These are phyloP conservation scores for Aspergillus chevalieri DNA, from an alignment of 2,329 filamentous ascomycete species.

Conservation along the genomic window DNA sequence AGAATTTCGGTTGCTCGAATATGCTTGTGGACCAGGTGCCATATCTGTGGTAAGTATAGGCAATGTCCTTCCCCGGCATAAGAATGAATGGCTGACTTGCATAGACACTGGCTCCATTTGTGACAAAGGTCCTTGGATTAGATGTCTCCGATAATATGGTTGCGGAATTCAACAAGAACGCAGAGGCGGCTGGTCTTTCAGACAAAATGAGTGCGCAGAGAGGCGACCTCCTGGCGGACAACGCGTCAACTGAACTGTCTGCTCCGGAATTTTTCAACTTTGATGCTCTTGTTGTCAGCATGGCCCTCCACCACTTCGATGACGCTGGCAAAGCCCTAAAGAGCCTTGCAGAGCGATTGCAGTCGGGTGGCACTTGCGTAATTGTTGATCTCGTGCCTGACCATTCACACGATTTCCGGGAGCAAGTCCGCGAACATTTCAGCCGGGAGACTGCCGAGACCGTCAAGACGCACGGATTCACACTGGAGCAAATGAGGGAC, in stretches of 20 bases:
- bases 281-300: slow-evolving; percentile 59
- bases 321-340: slow-evolving; percentile 56
- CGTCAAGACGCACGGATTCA: slow-evolving; percentile 63
- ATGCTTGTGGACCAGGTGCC: slow-evolving; percentile 67
- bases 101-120: slow-evolving; percentile 56
- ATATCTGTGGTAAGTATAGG: slow-evolving; percentile 53
- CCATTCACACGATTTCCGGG: slow-evolving; percentile 22
- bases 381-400: slow-evolving; percentile 64
- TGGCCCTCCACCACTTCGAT: slow-evolving; percentile 63
- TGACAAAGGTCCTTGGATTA: slow-evolving; percentile 59
- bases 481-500: slow-evolving; percentile 49
- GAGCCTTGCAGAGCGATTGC: slow-evolving; percentile 56
- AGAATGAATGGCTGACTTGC: slow-evolving; percentile 5
- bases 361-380: slow-evolving; percentile 59
- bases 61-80: not conserved
- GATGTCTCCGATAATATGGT: slow-evolving; percentile 70
- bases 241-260: slow-evolving; percentile 51
- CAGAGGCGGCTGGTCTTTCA: slow-evolving; percentile 45
- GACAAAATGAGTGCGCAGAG: slow-evolving; percentile 53
- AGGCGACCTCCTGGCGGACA: slow-evolving; percentile 52
- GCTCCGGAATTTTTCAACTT: slow-evolving; percentile 61
- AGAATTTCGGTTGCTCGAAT: slow-evolving; percentile 58
- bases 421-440: slow-evolving; percentile 7
- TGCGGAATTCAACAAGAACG: slow-evolving; percentile 57
- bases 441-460: slow-evolving; percentile 38